Percentiles rank a stretch among this genome's conserved stretches.
These are phyloP conservation scores for Chlorella variabilis DNA, from an alignment of 163 green algal species.

Conservation along the genomic window DNA sequence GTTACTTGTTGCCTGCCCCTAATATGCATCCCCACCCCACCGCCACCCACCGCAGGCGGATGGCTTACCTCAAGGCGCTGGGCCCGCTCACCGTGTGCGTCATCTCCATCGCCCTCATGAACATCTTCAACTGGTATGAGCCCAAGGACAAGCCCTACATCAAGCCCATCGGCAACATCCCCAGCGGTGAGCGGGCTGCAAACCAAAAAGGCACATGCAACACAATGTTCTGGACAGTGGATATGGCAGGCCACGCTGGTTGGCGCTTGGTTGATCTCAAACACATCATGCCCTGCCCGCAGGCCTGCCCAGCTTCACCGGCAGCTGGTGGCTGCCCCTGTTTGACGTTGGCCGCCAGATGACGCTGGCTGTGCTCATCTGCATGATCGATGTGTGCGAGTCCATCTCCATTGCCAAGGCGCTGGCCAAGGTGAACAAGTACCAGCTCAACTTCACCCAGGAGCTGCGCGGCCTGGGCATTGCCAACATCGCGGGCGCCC, in stretches of 20 bases:
- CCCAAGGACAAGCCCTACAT: constrained; percentile 24
- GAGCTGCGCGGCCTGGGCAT: constrained; percentile 92
- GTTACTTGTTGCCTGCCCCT: no score
- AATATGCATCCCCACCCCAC: no score
- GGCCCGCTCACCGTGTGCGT: constrained; percentile 77
- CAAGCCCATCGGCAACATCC: constrained; percentile 34
- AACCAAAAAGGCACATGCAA: background rate
- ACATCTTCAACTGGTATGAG: constrained; percentile 63
- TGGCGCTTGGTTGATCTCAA: no score
- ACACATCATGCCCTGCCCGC: background rate
- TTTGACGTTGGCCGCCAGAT: constrained; percentile 65
- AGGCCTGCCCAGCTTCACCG: constrained; percentile 29
- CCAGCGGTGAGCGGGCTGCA: background rate
- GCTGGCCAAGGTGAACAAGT: constrained; percentile 52
- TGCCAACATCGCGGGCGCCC: constrained; percentile 87
- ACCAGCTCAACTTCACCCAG: constrained; percentile 67
- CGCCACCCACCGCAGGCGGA: no score
- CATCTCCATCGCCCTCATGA: constrained; percentile 75
- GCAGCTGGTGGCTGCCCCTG: constrained; percentile 71
- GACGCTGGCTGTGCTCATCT: constrained; percentile 68
- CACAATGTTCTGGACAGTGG: background rate
- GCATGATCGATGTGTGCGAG: constrained; percentile 76
- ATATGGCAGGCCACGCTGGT: no score
- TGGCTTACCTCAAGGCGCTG: constrained; percentile 58
- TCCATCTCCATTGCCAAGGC: constrained; percentile 81